A percentile compares a stretch with the other conserved stretches of the same genome.
Conservation (phyloP, 495 filamentous ascomycete species). For the Evansstolkia leycettana region DNA sequence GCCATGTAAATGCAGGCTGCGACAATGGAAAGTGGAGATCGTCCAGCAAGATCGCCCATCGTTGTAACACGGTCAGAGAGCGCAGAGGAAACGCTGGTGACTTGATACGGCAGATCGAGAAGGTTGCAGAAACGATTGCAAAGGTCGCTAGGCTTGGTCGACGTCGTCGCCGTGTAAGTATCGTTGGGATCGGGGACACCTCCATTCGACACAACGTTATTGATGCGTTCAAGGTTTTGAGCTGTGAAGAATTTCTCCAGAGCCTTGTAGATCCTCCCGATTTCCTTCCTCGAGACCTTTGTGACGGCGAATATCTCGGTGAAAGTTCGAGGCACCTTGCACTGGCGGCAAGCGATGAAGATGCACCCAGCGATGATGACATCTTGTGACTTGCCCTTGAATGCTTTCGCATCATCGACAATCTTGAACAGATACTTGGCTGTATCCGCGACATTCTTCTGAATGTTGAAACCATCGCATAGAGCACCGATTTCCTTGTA, state of each 20-base stretch:
- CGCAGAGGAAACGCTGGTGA: slow-evolving; percentile 58
- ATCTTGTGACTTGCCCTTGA: slow-evolving; percentile 92
- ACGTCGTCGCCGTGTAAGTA: slow-evolving; percentile 59
- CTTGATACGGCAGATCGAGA: slow-evolving; percentile 53
- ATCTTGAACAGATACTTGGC: slow-evolving; percentile 92
- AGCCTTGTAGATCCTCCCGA: slow-evolving; percentile 87
- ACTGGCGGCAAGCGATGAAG: slow-evolving; percentile 92
- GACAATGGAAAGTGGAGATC: slow-evolving; percentile 86
- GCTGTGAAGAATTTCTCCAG: slow-evolving; percentile 73
- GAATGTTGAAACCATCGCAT: slow-evolving; percentile 75
- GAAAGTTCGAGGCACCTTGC: slow-evolving; percentile 77
- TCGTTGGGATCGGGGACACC: slow-evolving; percentile 37
- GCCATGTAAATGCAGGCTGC: slow-evolving; percentile 95
- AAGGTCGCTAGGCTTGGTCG: slow-evolving; percentile 73
- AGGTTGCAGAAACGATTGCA: slow-evolving; percentile 81
- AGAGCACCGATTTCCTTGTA: slow-evolving; percentile 84
- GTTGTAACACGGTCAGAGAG: slow-evolving; percentile 62
- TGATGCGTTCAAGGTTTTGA: slow-evolving; percentile 42
- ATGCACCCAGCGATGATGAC: slow-evolving; percentile 91
- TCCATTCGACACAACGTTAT: slow-evolving; percentile 33
- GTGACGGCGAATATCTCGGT: slow-evolving; percentile 85
- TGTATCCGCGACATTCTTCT: slow-evolving; percentile 65
- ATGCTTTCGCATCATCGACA: slow-evolving; percentile 78
- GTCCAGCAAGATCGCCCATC: slow-evolving; percentile 71
- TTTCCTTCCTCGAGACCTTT: slow-evolving; percentile 92